These are phyloP conservation scores for Arthroderma sp. DNA, from an alignment of 2,329 filamentous ascomycete species.

Conservation along the genomic window DNA sequence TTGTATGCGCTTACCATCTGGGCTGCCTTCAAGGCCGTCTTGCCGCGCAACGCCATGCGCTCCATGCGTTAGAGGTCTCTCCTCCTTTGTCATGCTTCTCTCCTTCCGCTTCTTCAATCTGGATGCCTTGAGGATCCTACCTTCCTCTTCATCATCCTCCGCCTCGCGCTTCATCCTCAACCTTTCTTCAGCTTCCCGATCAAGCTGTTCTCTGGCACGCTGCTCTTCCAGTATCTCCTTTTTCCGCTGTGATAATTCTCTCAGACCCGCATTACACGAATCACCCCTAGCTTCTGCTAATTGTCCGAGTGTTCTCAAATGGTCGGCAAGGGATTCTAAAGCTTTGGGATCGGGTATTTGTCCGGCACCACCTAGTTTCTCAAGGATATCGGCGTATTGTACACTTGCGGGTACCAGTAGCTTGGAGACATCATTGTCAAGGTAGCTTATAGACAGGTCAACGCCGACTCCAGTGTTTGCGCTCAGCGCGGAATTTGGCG, in stretches of 20 bases:
- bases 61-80: slow-evolving; percentile 46
- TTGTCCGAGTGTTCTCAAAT: slow-evolving; percentile 44
- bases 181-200: slow-evolving; percentile 39
- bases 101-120: slow-evolving; percentile 75
- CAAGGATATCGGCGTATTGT: slow-evolving; percentile 46
- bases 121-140: slow-evolving; percentile 37
- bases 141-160: slow-evolving; percentile 32
- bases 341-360: slow-evolving; percentile 36
- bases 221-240: slow-evolving; percentile 44
- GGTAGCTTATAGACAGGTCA: slow-evolving; percentile 35
- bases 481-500: slow-evolving; percentile 43
- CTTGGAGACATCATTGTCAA: slow-evolving; percentile 39
- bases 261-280: slow-evolving; percentile 45
- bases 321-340: slow-evolving; percentile 38
- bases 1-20: slow-evolving; percentile 35
- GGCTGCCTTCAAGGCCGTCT: slow-evolving; percentile 47
- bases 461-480: slow-evolving; percentile 27
- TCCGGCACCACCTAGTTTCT: slow-evolving; percentile 37
- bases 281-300: slow-evolving; percentile 44
- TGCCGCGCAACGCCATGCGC: slow-evolving; percentile 51
- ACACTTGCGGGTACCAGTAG: slow-evolving; percentile 35
- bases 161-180: slow-evolving; percentile 32
- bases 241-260: slow-evolving; percentile 44
- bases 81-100: slow-evolving; percentile 46
- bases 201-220: slow-evolving; percentile 33